Conservation (phyloP, 2,329 filamentous ascomycete species). For the Penicillium thymicola region DNA sequence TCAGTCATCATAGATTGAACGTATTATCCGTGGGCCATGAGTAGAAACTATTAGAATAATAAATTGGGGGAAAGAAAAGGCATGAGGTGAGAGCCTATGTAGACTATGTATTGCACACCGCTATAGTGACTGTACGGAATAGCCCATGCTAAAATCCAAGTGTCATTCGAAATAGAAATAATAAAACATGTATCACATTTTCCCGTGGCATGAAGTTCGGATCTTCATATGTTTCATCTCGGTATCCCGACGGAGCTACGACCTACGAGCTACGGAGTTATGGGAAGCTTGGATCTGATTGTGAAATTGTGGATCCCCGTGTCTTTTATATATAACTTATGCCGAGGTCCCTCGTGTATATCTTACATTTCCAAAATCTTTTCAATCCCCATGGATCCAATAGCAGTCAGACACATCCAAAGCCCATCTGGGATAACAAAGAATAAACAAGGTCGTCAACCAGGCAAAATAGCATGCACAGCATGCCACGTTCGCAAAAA, state of each 20-base stretch:
- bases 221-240: not conserved
- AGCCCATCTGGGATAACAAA: not conserved
- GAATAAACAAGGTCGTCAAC: slow-evolving; percentile 3
- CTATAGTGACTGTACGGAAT: not conserved
- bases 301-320: not conserved
- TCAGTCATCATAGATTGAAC: not conserved
- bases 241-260: not conserved
- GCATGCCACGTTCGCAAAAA: slow-evolving; percentile 8
- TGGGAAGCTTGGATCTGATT: not conserved
- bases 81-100: not conserved
- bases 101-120: not conserved
- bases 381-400: not conserved
- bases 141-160: not conserved
- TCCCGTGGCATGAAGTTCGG: not conserved
- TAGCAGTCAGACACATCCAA: not conserved
- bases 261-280: not conserved
- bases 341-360: not conserved
- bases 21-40: not conserved
- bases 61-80: not conserved
- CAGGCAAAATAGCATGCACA: slow-evolving; percentile 3
- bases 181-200: not conserved
- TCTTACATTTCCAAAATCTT: not conserved
- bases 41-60: not conserved
- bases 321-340: not conserved
- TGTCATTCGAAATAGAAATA: not conserved